phyloP scores from a whole-genome alignment of 805 yeast species.

The Starmerella kuoi region DNA sequence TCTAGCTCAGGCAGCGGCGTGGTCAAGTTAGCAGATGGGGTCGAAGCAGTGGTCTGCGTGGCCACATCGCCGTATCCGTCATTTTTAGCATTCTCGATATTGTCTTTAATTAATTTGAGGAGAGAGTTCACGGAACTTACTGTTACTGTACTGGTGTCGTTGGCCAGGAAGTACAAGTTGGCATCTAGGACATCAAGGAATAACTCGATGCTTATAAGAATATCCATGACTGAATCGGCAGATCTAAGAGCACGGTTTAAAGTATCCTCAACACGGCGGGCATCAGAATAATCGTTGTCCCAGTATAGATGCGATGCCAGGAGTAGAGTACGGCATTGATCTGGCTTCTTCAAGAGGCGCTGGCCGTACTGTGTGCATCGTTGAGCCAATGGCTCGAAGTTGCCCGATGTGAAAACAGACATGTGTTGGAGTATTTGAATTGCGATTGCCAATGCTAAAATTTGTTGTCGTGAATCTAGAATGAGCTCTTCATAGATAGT shows the following conservation, averaged over 20 bases:
- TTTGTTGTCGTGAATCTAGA: slow-evolving; percentile 43
- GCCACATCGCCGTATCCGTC: slow-evolving; percentile 24
- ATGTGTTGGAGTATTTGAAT: slow-evolving; percentile 42
- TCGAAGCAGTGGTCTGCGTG: too few species aligned
- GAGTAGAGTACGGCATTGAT: slow-evolving; percentile 86
- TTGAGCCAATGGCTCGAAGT: slow-evolving; percentile 70
- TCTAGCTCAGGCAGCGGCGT: neutral
- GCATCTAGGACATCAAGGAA: slow-evolving; percentile 83
- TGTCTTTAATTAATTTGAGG: slow-evolving; percentile 54
- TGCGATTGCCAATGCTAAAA: slow-evolving; percentile 40
- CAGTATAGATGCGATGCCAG: slow-evolving; percentile 78
- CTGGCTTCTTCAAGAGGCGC: slow-evolving; percentile 77
- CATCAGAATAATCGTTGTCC: slow-evolving; percentile 18
- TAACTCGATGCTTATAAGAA: slow-evolving; percentile 56
- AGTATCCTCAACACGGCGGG: slow-evolving; percentile 71
- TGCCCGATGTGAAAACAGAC: slow-evolving; percentile 45
- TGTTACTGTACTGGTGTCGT: slow-evolving; percentile 59
- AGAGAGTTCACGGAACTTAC: slow-evolving; percentile 71
- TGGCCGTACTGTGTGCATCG: slow-evolving; percentile 81
- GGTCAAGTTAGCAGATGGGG: slow-evolving; percentile 21
- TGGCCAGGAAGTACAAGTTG: slow-evolving; percentile 73
- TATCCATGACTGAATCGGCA: slow-evolving; percentile 90
- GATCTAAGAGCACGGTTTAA: slow-evolving; percentile 76
- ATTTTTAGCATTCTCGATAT: slow-evolving; percentile 27
- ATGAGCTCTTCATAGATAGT: slow-evolving; percentile 63